Evolutionary conservation across 2,329 filamentous ascomycete genomes (phyloP), one percentile per base, ranked within the genome.

Genomic region (Aspergillus sp.): DNA sequence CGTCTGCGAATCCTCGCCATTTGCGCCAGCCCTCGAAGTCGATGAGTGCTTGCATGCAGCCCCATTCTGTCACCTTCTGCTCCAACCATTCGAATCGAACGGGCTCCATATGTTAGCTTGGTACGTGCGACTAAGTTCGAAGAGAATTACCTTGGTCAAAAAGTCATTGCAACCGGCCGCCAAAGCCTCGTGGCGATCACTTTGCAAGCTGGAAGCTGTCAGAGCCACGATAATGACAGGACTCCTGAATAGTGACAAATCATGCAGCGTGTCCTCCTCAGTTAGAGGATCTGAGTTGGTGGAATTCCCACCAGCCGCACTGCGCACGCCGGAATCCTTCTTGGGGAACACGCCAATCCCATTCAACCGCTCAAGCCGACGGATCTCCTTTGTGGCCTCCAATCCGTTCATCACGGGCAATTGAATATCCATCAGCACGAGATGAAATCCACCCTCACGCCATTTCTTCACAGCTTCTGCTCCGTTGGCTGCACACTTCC

Each of bases 361-460:
- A 75, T 98, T 98, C 65, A 96, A 85, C 54, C 92, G 86, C 78
- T 99, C 95, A 45, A 98, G 80, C 57, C 95, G 83, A 56, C 95
- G 85, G 59, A 99, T 99, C 79, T 98, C 95, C 68, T 94, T 92
- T 0, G 95, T 98, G 17, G 95, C 95, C 64, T 97, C 92, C 31
- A 99, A 81, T 0, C 95, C 95, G 69, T 90, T 96, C 93, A 99
- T 97, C 71, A 97, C 89, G 4, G 95, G 95, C 60, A 99, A 84
- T 75, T 98, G 95, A 68, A 99, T 98, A 75, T 99, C 95, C 95
- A 99, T 99, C 58, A 99, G 82, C 17, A 99, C 95, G 66, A 99
- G 80, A 79, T 99, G 95, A 73, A 97, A 98, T 0, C 95, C 95
- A 41, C 95, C 95, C 4, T 85, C 85, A 59, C 91, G 89, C 94